phyloP scores from a whole-genome alignment of 495 filamentous ascomycete genomes.

The Penicillium egyptiacum region DNA sequence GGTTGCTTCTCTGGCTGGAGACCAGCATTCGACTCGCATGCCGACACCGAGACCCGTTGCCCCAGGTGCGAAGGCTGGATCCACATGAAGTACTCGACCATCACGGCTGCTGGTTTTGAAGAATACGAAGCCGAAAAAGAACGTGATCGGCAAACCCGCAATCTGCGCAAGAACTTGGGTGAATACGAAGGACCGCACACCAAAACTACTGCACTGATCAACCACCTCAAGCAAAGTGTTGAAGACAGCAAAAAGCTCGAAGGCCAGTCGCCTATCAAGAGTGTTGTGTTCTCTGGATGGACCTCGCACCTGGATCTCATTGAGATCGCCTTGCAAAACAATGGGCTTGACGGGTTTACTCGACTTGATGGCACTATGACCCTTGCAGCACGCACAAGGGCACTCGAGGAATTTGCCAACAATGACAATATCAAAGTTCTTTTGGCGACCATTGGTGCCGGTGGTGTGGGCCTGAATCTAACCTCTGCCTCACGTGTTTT shows the following conservation, averaged over 20 bases:
- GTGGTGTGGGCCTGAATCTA: slow-evolving; percentile 89
- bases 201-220: slow-evolving; percentile 78
- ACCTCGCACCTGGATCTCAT: slow-evolving; percentile 93
- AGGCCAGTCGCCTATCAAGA: slow-evolving; percentile 71
- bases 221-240: slow-evolving; percentile 60
- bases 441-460: slow-evolving; percentile 87
- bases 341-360: slow-evolving; percentile 60
- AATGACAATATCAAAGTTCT: slow-evolving; percentile 72
- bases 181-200: slow-evolving; percentile 84
- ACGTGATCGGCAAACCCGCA: slow-evolving; percentile 35
- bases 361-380: slow-evolving; percentile 89
- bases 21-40: slow-evolving; percentile 25
- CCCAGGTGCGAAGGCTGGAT: slow-evolving; percentile 63
- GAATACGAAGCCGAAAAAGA: slow-evolving; percentile 50
- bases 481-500: slow-evolving; percentile 83
- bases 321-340: slow-evolving; percentile 72
- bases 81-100: slow-evolving; percentile 57
- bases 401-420: slow-evolving; percentile 75
- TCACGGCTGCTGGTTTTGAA: slow-evolving; percentile 65
- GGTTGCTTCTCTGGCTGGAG: slow-evolving; percentile 59
- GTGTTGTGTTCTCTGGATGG: slow-evolving; percentile 92
- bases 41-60: slow-evolving; percentile 49
- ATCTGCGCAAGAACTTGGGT: slow-evolving; percentile 59
- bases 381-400: slow-evolving; percentile 63
- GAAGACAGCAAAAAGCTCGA: slow-evolving; percentile 57